A percentile compares a stretch with the other conserved stretches of the same genome.
Evolutionary conservation across 192 early-diverging fungal genomes (phyloP).

Genomic region (Podila epigama): DNA sequence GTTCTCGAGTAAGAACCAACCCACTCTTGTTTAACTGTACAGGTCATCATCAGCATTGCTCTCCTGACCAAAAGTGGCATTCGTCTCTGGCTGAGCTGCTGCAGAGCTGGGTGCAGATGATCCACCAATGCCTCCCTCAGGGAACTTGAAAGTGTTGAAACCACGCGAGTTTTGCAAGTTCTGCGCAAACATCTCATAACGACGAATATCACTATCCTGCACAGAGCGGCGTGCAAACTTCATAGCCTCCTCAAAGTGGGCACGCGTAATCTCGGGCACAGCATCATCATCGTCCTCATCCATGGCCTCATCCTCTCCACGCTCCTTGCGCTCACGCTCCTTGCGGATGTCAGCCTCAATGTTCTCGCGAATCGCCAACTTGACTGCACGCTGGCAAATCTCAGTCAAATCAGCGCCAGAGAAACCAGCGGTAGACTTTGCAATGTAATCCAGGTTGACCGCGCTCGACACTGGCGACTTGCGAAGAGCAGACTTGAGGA

Average conservation of each 20-base stretch:
- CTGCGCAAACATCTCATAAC: constrained; percentile 99
- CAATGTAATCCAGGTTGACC: constrained; percentile 85
- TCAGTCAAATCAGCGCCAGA: constrained; percentile 98
- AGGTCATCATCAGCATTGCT: constrained; percentile 77
- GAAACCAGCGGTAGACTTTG: constrained; percentile 93
- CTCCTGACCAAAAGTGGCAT: constrained; percentile 69
- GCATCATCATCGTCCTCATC: constrained; percentile 79
- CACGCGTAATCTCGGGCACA: constrained; percentile 90
- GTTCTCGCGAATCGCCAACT: constrained; percentile 96
- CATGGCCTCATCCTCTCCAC: constrained; percentile 80
- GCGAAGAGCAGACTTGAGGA: constrained; percentile 88
- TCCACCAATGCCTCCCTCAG: constrained; percentile 67
- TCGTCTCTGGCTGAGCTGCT: constrained; percentile 47
- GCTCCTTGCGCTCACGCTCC: constrained; percentile 77
- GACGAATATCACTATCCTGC: constrained; percentile 95
- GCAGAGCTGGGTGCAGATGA: constrained; percentile 34
- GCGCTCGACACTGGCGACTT: constrained; percentile 88
- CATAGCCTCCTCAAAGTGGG: constrained; percentile 99
- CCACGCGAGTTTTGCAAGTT: constrained; percentile 96
- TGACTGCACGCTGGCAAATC: constrained; percentile 98
- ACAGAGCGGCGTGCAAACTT: constrained; percentile 95
- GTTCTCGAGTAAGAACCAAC: too few relatives aligned
- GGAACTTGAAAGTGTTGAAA: constrained; percentile 98
- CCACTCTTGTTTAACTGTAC: constrained; percentile 72
- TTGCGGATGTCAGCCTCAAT: constrained; percentile 88